Base-by-base conservation (phyloP, 2,329 filamentous ascomycete species). In the Monilinia fructicola region DNA sequence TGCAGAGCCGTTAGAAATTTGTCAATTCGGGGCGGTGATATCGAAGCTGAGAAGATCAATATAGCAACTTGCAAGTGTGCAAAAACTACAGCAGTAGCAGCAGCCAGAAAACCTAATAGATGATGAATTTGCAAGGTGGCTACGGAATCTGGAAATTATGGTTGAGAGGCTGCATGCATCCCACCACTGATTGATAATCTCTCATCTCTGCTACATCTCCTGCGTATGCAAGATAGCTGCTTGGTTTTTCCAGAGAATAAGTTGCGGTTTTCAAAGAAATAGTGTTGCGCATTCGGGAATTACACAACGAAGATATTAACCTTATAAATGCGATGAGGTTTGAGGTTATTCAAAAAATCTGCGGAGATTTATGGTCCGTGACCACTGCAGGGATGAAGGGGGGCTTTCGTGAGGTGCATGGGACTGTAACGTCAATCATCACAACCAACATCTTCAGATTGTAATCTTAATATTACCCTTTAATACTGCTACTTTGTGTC, bases 111-210 rank as follows among this genome's bases (percentile, higher is more conserved):
- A 4, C 18, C 9, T 1, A 7, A 18, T 44, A 5, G 11, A 46
- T 3, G 0, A 0, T 9, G 11, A 2, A 23, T 16, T 14, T 10
- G 16, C 0, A 46, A 0, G 2, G 2, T 14, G 31, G 26, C 26
- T 40, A 9, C 5, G 18, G 2, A 0, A n/a, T 28, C 12, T 9
- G 6, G 21, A 21, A 7, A 16, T 1, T 14, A 1, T 46, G 40
- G 16, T 59, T 9, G 18, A n/a, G 12, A 12, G 26, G 23, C 10
- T 31, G 18, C 40, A 31, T 4, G 26, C 9, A 44, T 18, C 14
- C 21, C 18, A 16, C 42, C 42, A 40, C 38, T 40, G 38, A 40
- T 40, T 40, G 11, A 40, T 14, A 14, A 14, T 10, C 38, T 40
- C 38, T 40, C 38, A 46, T 46, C 16, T 46, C 42, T 46, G 42